A percentile compares a stretch with the other conserved stretches of the same genome.
phyloP scores from a whole-genome alignment of 2,329 filamentous ascomycete genomes.

The Talaromyces sp. region DNA sequence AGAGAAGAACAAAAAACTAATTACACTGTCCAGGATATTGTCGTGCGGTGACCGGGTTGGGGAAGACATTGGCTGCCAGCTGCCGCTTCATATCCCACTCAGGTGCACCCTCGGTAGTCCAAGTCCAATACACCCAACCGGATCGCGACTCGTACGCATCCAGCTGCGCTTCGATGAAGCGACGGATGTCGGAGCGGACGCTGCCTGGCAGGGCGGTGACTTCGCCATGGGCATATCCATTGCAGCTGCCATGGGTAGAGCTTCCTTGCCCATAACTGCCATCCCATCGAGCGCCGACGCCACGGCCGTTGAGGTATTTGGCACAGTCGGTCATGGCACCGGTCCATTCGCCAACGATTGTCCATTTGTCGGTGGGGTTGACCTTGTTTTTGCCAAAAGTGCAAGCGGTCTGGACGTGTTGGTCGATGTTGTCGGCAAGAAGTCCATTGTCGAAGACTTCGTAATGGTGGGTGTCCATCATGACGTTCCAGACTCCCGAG shows the following conservation, averaged over 20 bases:
- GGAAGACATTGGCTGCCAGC: slow-evolving; percentile 44
- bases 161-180: slow-evolving; percentile 44
- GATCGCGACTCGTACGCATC: slow-evolving; percentile 39
- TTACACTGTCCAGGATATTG: slow-evolving; percentile 30
- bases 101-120: slow-evolving; percentile 46
- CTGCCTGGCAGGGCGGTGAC: slow-evolving; percentile 40
- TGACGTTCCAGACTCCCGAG: slow-evolving; percentile 45
- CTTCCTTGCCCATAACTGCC: slow-evolving; percentile 47
- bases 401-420: slow-evolving; percentile 57
- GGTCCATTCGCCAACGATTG: slow-evolving; percentile 66
- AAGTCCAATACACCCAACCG: slow-evolving; percentile 49
- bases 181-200: slow-evolving; percentile 35
- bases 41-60: slow-evolving; percentile 35
- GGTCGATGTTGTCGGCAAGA: slow-evolving; percentile 45
- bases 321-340: slow-evolving; percentile 61
- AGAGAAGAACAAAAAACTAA: background rate
- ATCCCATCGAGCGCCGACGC: slow-evolving; percentile 55
- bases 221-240: slow-evolving; percentile 43
- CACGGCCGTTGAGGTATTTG: slow-evolving; percentile 52
- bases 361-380: slow-evolving; percentile 57
- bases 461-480: slow-evolving; percentile 66
- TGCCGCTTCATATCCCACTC: slow-evolving; percentile 47
- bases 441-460: slow-evolving; percentile 56
- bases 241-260: slow-evolving; percentile 51
- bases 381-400: slow-evolving; percentile 47